Conservation (phyloP, 179 eudicot genomes). For the Amaranthus tricolor region DNA sequence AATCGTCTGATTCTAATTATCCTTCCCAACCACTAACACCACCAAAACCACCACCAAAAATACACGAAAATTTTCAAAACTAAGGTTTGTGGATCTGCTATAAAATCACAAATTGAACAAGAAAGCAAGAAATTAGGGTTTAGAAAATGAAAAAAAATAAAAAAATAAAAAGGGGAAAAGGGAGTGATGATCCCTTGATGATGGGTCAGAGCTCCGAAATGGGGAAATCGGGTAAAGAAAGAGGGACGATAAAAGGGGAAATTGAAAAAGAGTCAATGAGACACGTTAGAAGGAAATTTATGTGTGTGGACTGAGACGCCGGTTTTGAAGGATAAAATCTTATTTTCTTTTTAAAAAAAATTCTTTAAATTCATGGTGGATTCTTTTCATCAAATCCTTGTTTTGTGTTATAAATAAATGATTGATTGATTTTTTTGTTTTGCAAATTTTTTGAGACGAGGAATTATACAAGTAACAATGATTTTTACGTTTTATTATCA, state of each 20-base stretch:
- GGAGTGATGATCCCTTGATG: conserved; percentile 7
- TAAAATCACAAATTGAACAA: neutral
- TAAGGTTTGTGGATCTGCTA: neutral
- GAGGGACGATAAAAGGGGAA: conserved; percentile 5
- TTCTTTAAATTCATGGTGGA: too few relatives aligned
- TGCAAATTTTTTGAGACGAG: too few relatives aligned
- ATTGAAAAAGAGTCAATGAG: neutral
- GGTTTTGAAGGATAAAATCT: neutral
- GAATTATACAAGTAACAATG: too few relatives aligned
- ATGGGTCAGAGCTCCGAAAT: neutral
- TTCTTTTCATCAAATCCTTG: too few relatives aligned
- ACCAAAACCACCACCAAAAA: too few relatives aligned
- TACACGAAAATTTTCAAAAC: neutral
- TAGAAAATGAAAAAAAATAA: neutral
- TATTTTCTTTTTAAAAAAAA: neutral
- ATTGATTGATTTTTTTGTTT: too few relatives aligned
- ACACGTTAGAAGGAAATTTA: neutral
- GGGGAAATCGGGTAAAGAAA: neutral
- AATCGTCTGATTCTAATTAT: neutral
- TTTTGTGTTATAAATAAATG: too few relatives aligned
- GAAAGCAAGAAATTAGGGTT: conserved; percentile 1
- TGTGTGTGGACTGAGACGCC: neutral
- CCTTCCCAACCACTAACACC: neutral
- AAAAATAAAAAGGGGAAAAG: neutral
- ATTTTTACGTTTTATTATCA: too few relatives aligned